Conservation (phyloP, 176 grass and related monocot genomes). For the Themeda triandra region DNA sequence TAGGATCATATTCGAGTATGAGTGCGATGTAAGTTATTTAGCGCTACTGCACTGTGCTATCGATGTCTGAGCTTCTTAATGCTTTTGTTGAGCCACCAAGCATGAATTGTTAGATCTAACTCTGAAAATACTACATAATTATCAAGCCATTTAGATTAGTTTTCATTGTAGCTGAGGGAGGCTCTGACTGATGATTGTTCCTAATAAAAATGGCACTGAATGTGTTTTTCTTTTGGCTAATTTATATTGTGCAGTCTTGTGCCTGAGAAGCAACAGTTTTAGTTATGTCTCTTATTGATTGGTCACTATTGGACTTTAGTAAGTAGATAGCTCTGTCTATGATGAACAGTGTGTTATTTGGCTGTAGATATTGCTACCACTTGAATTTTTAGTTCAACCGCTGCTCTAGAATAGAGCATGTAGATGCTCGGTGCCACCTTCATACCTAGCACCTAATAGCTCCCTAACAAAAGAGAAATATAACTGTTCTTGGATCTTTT, state of each 20-base stretch:
- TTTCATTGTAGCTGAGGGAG: neutral
- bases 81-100: neutral
- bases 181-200: neutral
- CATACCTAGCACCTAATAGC: neutral
- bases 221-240: neutral
- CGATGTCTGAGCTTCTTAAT: neutral
- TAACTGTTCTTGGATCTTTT: neutral
- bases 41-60: neutral
- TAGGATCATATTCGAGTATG: constrained; percentile 84
- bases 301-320: neutral
- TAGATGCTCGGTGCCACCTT: neutral
- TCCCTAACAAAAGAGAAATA: neutral
- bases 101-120: neutral
- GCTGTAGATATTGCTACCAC: neutral
- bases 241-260: neutral
- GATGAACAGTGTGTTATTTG: neutral
- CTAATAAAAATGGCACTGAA: neutral
- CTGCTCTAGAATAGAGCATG: neutral
- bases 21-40: constrained; percentile 73
- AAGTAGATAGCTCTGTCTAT: neutral
- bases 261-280: neutral
- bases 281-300: neutral
- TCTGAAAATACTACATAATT: neutral
- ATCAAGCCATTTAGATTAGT: neutral
- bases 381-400: neutral